These are phyloP conservation scores for Striga hermonthica DNA, from an alignment of 305 asterid genomes.

Conservation along the genomic window DNA sequence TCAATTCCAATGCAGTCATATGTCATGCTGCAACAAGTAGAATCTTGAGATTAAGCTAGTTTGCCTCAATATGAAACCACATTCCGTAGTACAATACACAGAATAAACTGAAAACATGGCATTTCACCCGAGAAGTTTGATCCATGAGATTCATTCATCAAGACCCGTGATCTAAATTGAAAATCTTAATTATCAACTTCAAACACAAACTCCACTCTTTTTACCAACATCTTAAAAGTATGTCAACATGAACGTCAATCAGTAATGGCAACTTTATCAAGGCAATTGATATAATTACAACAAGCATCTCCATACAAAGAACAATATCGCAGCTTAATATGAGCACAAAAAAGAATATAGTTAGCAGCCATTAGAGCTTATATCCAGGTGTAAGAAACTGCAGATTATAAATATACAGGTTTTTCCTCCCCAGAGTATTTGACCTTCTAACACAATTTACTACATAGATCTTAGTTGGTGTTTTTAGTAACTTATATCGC, in stretches of 20 bases:
- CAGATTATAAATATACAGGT: not conserved
- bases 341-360: not conserved
- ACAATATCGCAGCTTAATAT: not conserved
- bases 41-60: too few relatives aligned
- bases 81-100: too few relatives aligned
- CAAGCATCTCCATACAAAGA: not conserved
- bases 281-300: not conserved
- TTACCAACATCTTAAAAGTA: not conserved
- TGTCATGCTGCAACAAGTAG: too few relatives aligned
- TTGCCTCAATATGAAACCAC: too few relatives aligned
- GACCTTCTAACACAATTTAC: not conserved
- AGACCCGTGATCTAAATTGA: not conserved
- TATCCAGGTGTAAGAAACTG: not conserved
- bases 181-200: not conserved
- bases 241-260: not conserved
- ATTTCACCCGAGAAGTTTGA: too few relatives aligned
- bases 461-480: not conserved
- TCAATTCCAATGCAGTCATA: not conserved
- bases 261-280: not conserved
- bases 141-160: not conserved
- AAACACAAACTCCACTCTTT: not conserved
- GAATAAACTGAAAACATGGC: not conserved
- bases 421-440: too few relatives aligned
- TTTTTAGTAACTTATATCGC: constrained; percentile 10
- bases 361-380: constrained; percentile 12